A percentile compares a stretch with the other conserved stretches of the same genome.
phyloP scores from a whole-genome alignment of 2,329 filamentous ascomycete species.

The Acrocalymma vagum region DNA sequence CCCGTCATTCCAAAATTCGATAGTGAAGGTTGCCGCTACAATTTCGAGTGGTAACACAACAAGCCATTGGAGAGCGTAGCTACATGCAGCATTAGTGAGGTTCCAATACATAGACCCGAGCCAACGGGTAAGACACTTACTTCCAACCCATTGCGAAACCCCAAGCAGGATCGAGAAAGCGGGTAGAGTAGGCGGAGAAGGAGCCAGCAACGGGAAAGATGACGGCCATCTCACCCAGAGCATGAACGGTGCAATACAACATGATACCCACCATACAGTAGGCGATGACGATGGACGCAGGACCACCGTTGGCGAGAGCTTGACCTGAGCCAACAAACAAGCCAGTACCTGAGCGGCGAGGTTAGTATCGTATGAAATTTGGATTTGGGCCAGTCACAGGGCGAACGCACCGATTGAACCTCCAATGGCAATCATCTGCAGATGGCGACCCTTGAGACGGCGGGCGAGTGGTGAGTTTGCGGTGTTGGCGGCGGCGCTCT shows the following conservation, averaged over 20 bases:
- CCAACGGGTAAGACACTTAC: conserved; percentile 26
- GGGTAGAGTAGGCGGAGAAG: conserved; percentile 89
- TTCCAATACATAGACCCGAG: conserved; percentile 10
- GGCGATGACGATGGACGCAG: conserved; percentile 44
- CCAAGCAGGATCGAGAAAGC: conserved; percentile 93
- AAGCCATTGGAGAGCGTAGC: conserved; percentile 87
- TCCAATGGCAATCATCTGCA: conserved; percentile 98
- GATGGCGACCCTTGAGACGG: conserved; percentile 64
- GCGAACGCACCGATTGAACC: conserved; percentile 71
- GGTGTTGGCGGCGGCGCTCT: conserved; percentile 68
- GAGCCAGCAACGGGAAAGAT: conserved; percentile 90
- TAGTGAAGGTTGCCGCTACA: conserved; percentile 84
- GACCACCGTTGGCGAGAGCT: conserved; percentile 49
- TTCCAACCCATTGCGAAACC: conserved; percentile 97
- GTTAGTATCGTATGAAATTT: conserved; percentile 23
- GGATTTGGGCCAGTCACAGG: conserved; percentile 10
- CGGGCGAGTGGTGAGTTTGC: conserved; percentile 78
- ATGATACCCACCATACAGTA: conserved; percentile 77
- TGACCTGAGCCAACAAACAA: conserved; percentile 80
- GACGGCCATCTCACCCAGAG: conserved; percentile 89
- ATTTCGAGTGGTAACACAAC: conserved; percentile 85
- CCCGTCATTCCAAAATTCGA: conserved; percentile 77
- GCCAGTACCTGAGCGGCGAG: conserved; percentile 56
- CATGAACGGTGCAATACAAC: conserved; percentile 92
- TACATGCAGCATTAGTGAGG: conserved; percentile 23